Percentiles rank a stretch among this genome's conserved stretches.
Conservation (phyloP, 192 early-diverging fungal genomes). For the Coemansia sp. region DNA sequence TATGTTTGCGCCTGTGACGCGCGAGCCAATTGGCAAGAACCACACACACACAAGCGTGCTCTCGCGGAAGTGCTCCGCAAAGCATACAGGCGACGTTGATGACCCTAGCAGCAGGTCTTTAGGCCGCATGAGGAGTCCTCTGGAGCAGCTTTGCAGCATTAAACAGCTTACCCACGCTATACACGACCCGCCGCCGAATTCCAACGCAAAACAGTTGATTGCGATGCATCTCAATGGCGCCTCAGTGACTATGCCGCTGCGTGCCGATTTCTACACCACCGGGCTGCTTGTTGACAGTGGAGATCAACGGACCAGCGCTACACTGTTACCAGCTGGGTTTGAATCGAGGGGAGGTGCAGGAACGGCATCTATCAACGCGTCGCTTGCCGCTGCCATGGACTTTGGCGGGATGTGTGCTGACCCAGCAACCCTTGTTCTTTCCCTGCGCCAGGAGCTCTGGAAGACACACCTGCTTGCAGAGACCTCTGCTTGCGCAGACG, state of each 20-base stretch:
- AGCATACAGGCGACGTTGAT: slow-evolving; percentile 7
- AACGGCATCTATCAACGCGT: slow-evolving; percentile 13
- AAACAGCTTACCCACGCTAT: slow-evolving; percentile 28
- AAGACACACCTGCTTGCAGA: slow-evolving; percentile 1
- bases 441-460: slow-evolving; percentile 33
- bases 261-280: slow-evolving; percentile 41
- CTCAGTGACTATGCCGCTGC: slow-evolving; percentile 24
- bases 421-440: slow-evolving; percentile 24
- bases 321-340: not conserved
- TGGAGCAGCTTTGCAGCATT: slow-evolving; percentile 28
- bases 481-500: not conserved
- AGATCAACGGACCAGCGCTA: not conserved
- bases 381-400: slow-evolving; percentile 23
- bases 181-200: slow-evolving; percentile 3
- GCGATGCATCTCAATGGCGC: slow-evolving; percentile 22
- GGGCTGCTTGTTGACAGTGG: slow-evolving; percentile 33
- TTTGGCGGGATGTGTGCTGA: slow-evolving; percentile 36
- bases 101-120: not conserved
- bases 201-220: slow-evolving; percentile 6
- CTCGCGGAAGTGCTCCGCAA: slow-evolving; percentile 22
- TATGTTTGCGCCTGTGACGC: slow-evolving; percentile 24
- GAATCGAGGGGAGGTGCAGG: slow-evolving; percentile 7
- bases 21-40: not conserved
- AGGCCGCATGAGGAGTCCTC: slow-evolving; percentile 15
- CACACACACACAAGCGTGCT: not conserved